phyloP scores from a whole-genome alignment of 2,329 filamentous ascomycete species.

The Trichoderma sp. region DNA sequence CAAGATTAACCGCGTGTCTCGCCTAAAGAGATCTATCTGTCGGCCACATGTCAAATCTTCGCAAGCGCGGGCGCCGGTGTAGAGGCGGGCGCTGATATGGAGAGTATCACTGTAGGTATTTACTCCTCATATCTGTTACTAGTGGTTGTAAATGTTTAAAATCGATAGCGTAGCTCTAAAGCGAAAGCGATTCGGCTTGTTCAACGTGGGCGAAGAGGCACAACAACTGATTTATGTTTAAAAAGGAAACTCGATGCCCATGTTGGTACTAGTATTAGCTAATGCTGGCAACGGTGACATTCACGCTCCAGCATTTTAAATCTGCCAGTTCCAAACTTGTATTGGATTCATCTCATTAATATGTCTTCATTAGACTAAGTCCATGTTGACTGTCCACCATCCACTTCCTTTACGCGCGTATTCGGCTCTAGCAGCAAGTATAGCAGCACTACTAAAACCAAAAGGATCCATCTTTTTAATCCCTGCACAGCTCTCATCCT shows the following conservation, averaged over 20 bases:
- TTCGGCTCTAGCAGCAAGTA: not conserved
- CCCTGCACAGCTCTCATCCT: not conserved
- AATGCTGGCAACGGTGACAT: not conserved
- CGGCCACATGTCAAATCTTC: not conserved
- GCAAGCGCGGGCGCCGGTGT: not conserved
- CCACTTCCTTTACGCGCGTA: not conserved
- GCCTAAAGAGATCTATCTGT: not conserved
- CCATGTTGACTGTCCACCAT: not conserved
- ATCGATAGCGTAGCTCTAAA: not conserved
- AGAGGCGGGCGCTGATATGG: not conserved
- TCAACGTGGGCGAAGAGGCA: not conserved
- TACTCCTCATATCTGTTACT: not conserved
- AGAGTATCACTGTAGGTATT: not conserved
- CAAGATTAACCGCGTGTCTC: not conserved
- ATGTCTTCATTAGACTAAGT: not conserved
- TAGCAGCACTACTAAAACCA: not conserved
- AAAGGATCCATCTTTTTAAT: not conserved
- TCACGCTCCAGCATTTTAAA: not conserved
- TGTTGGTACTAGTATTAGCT: not conserved
- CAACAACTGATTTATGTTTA: not conserved
- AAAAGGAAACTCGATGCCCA: not conserved
- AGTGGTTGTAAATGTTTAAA: not conserved
- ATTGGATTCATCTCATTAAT: not conserved
- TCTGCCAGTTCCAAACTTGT: not conserved
- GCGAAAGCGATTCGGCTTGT: not conserved